phyloP scores from a whole-genome alignment of 306 rosid species.

The Casuarina equisetifolia region DNA sequence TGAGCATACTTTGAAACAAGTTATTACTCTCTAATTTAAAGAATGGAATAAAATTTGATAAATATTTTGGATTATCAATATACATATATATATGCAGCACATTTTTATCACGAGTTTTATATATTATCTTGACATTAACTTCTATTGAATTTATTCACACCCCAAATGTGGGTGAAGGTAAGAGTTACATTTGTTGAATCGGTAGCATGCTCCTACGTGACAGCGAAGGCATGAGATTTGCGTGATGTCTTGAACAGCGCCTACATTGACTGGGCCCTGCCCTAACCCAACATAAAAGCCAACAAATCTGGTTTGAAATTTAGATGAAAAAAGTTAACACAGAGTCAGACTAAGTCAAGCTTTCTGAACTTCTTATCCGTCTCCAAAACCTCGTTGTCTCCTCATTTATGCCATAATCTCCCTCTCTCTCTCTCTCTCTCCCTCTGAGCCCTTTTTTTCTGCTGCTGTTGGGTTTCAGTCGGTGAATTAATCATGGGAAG shows the following conservation, averaged over 20 bases:
- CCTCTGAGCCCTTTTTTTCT: background rate
- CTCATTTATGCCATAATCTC: constrained; percentile 11
- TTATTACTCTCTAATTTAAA: too few relatives aligned
- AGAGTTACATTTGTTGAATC: too few relatives aligned
- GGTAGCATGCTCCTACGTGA: background rate
- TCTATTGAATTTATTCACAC: too few relatives aligned
- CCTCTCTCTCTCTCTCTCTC: background rate
- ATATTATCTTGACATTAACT: too few relatives aligned
- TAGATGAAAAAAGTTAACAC: constrained; percentile 9
- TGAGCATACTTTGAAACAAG: too few relatives aligned
- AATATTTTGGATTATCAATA: too few relatives aligned
- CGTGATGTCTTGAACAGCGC: constrained; percentile 28
- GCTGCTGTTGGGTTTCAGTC: background rate
- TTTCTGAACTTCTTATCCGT: constrained; percentile 11
- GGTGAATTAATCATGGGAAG: constrained; percentile 55
- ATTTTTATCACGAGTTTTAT: too few relatives aligned
- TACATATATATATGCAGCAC: too few relatives aligned
- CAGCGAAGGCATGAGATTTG: constrained; percentile 22
- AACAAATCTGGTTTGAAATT: too few relatives aligned
- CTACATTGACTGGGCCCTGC: constrained; percentile 25
- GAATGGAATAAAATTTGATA: too few relatives aligned
- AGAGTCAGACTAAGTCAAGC: constrained; percentile 48
- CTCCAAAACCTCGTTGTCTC: constrained; percentile 7
- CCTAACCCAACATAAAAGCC: background rate
- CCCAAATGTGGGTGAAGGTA: too few relatives aligned